Base-by-base conservation (phyloP, 2,329 filamentous ascomycete genomes). In the Coniochaeta sp. region DNA sequence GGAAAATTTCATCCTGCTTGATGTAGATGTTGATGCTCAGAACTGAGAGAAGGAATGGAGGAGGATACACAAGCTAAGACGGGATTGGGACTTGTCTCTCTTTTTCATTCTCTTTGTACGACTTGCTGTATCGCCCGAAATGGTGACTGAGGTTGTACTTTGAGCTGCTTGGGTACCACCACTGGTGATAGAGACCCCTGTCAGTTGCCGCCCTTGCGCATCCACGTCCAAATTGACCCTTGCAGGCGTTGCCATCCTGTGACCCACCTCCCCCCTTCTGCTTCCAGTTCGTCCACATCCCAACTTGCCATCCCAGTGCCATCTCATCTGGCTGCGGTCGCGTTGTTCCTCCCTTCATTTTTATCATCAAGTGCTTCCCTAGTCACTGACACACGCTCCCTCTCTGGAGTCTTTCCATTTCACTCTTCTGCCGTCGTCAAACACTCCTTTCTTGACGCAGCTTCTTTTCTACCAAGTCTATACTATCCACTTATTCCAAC, bases 391-490 rank as follows among this genome's bases (percentile, higher is more conserved):
- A 57, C 54, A 38, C 47, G n/a, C 43, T 22, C 47, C 11, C 47
- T 28, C 54, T 34, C 54, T 57, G 54, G 54, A 57, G 54, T 38
- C 28, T 57, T 55, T 55, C 14, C 28, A 38, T n/a, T 38, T 34
- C 12, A 12, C 54, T 57, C 14, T 52, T 52, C 47, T 52, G 47
- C 34, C 31, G 54, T n/a, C 12, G 54, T 57, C 54, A 55, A 14
- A 52, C 54, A 57, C 54, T 57, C 54, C 54, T 57, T 57, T 22
- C 12, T 57, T 57, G 54, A 57, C 54, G 54, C 54, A 19, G 34
- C 54, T 57, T 57, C 54, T 28, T 36, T 57, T 38, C 34, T 38
- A 31, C 26, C n/a, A 1, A 7, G 14, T 55, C 24, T 33, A 55
- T 55, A 47, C 43, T 28, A 28, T 52, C 47, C 47, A 52, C 24